phyloP scores from a whole-genome alignment of 768 basidiomycete species.

The Cantharellus anzutake region DNA sequence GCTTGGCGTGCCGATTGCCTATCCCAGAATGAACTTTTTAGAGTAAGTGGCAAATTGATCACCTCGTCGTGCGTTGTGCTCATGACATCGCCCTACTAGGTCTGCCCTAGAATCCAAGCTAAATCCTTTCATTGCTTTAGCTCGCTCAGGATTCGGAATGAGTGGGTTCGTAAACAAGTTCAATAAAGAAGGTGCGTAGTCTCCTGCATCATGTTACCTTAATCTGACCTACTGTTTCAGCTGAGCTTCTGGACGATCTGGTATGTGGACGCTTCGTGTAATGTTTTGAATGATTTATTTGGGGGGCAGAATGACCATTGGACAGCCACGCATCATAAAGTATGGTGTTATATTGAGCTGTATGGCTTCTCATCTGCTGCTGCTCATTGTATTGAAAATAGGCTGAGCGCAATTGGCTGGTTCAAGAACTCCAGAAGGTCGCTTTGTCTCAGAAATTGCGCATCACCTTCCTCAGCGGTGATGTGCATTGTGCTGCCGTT shows the following conservation, averaged over 20 bases:
- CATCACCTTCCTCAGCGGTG: conserved; percentile 76
- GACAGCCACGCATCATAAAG: not conserved
- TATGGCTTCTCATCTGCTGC: not conserved
- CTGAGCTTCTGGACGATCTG: conserved; percentile 86
- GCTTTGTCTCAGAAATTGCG: conserved; percentile 44
- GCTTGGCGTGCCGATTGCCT: conserved; percentile 32
- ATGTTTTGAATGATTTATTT: not conserved
- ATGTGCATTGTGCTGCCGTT: conserved; percentile 84
- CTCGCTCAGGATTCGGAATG: conserved; percentile 48
- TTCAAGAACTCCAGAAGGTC: conserved; percentile 58
- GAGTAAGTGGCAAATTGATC: conserved; percentile 20
- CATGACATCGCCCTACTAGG: conserved; percentile 2
- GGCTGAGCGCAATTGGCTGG: conserved; percentile 83
- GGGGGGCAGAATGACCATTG: conserved; percentile 7
- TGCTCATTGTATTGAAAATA: conserved; percentile 30
- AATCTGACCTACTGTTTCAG: conserved; percentile 18
- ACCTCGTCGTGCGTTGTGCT: too few species aligned
- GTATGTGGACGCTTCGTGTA: conserved; percentile 20
- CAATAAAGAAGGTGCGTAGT: conserved; percentile 36
- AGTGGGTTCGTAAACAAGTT: conserved; percentile 78
- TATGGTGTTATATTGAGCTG: not conserved
- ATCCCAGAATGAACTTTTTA: conserved; percentile 84
- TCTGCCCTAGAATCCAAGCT: conserved; percentile 54
- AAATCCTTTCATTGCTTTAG: conserved; percentile 68
- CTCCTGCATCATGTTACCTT: conserved; percentile 3